Base-by-base conservation (phyloP, 225 moss, liverwort and hornwort genomes). In the Polytrichum commune region DNA sequence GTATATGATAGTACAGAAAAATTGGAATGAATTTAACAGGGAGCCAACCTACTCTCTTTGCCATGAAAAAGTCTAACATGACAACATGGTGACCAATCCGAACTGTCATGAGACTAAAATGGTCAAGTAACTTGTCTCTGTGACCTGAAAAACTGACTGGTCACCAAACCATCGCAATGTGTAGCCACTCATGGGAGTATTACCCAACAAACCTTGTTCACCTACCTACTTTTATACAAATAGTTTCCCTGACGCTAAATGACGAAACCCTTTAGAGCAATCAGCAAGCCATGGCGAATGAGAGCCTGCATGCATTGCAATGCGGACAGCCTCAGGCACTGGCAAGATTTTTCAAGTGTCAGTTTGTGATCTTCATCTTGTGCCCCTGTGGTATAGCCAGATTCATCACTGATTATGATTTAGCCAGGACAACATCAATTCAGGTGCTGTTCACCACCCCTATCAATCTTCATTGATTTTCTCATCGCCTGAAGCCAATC, bases 1-100 rank as follows among this genome's bases (percentile, higher is more conserved):
- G 80, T 78, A 67, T 38, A 72, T 84, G 78, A 81, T 84, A 84
- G 81, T 87, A 83, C 83, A 87, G 76, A 84, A 86, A 83, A 84
- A 87, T 83, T 78, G 81, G 87, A 80, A 78, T 84, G 74, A 84
- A 77, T 87, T 81, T 72, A 74, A 83, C 79, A 76, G 72, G 70
- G 28, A 69, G 74, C 87, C 78, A 81, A 78, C 70, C 76, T 74
- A 84, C 75, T 80, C 71, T 86, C 83, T 73, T 61, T 67, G 71
- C 67, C 83, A 72, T 81, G 73, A 64, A 72, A 79, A 67, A 81
- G 72, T 79, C 72, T 67, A 79, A 27, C 67, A 79, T 68, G 33
- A 76, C 73, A 78, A 73, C 74, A 75, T 75, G 78, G 75, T 64
- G 25, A 24, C 60, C 46, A 62, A 71, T 65, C 69, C 66, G 67